Base-by-base conservation (phyloP, 192 early-diverging fungal species). In the Chytriomyces sp. region DNA sequence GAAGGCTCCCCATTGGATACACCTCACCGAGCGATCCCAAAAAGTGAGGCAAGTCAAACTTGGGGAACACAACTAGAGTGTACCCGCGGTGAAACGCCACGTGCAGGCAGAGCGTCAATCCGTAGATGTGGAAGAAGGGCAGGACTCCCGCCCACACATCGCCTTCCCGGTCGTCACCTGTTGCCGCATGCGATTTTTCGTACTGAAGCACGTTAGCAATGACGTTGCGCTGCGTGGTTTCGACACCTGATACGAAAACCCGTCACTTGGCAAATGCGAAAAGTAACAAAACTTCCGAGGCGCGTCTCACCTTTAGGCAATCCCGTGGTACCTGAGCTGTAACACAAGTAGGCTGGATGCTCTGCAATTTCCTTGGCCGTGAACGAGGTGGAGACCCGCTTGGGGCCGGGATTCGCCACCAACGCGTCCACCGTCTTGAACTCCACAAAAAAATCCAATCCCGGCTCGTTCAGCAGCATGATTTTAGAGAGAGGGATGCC, bases 181-280 rank as follows among this genome's bases (percentile, higher is more conserved):
- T 72, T 55, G 54, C 39, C 52, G 52, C 19, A 36, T 90, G 85
- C 59, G 86, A 69, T 5, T 57, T 64, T 14, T 67, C 55, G 26
- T 86, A 77, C 67, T 92, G 89, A 19, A 74, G 26, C 19, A 89
- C 76, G 66, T 95, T 95, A 28, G 93, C 81, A 6, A 92, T 88
- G 70, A 94, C 85, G 82, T 94, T 95, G 4, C 70, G 64, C 59
- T 95, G 93, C 30, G 89, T 93, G 4, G 89, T 86, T 39, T 84
- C 77, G 17, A 96, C 92, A 63, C 92, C 75, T 92, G 55, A 37
- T n/a, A n/a, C 17, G 30, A 26, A 31, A n/a, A n/a, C n/a, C n/a
- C n/a, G n/a, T n/a, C n/a, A n/a, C n/a, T n/a, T n/a, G n/a, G n/a
- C n/a, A n/a, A n/a, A n/a, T n/a, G n/a, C n/a, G n/a, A n/a, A n/a